Evolutionary conservation across 208 protist genomes (phyloP).

Genomic region (Wallacemonas rigidus): DNA sequence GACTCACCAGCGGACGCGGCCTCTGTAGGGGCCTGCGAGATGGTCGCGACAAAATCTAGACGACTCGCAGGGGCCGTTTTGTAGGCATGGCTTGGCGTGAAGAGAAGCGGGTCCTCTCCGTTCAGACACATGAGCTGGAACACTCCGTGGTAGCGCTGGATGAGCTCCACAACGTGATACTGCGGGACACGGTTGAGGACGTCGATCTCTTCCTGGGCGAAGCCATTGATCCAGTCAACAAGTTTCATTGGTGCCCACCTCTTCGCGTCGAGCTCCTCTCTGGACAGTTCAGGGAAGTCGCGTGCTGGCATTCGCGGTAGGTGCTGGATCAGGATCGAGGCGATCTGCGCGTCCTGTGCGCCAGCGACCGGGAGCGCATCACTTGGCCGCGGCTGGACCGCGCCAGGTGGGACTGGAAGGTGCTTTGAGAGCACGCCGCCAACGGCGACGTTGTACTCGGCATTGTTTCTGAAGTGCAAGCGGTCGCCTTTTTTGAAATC

Average conservation of each 20-base stretch:
- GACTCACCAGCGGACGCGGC: neutral
- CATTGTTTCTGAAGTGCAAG: conserved; percentile 40
- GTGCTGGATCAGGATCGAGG: conserved; percentile 66
- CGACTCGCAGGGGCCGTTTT: neutral
- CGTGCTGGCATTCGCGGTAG: conserved; percentile 54
- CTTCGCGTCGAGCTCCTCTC: conserved; percentile 26
- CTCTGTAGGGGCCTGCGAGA: neutral
- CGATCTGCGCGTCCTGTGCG: conserved; percentile 45
- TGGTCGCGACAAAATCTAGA: conserved; percentile 5
- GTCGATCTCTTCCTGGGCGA: conserved; percentile 55
- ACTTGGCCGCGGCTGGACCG: neutral
- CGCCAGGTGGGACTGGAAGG: conserved; percentile 4
- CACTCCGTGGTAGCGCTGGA: conserved; percentile 57
- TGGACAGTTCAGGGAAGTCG: neutral
- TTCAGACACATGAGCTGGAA: conserved; percentile 74
- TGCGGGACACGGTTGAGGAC: conserved; percentile 61
- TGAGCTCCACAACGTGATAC: conserved; percentile 38
- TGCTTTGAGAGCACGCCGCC: conserved; percentile 40
- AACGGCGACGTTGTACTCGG: conserved; percentile 42
- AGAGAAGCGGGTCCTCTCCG: conserved; percentile 54
- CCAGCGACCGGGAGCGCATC: neutral
- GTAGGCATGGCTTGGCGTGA: conserved; percentile 3
- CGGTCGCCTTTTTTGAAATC: conserved; percentile 60
- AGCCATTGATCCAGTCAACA: conserved; percentile 74
- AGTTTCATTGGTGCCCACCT: conserved; percentile 52